Evolutionary conservation across 805 yeast genomes (phyloP).

Genomic region (Wickerhamiella dianesei): DNA sequence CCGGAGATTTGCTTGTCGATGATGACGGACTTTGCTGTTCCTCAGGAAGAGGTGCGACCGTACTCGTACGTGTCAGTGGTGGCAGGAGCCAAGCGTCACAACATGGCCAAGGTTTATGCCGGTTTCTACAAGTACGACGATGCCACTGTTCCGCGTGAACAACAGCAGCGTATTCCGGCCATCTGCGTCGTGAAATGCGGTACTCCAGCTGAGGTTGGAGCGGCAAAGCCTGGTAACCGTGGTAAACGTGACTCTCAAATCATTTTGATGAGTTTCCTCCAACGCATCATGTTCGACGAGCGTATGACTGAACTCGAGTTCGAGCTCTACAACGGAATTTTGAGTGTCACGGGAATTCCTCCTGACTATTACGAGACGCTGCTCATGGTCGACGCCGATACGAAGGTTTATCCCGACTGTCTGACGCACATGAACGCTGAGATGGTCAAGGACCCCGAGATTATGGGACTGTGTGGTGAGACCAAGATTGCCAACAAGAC

Average conservation of each 20-base stretch:
- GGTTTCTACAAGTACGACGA: slow-evolving; percentile 86
- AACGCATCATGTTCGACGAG: slow-evolving; percentile 77
- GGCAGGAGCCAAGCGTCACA: slow-evolving; percentile 85
- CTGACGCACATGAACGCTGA: slow-evolving; percentile 82
- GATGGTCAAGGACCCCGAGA: slow-evolving; percentile 69
- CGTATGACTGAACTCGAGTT: slow-evolving; percentile 86
- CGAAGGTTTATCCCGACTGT: slow-evolving; percentile 75
- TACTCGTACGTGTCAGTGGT: slow-evolving; percentile 92
- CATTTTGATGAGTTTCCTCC: slow-evolving; percentile 79
- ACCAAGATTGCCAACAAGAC: slow-evolving; percentile 77
- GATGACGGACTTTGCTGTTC: slow-evolving; percentile 68
- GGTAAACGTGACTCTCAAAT: slow-evolving; percentile 94
- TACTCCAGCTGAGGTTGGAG: slow-evolving; percentile 53
- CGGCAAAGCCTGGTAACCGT: slow-evolving; percentile 79
- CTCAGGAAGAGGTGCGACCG: slow-evolving; percentile 63
- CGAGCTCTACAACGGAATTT: slow-evolving; percentile 58
- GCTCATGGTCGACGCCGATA: slow-evolving; percentile 92
- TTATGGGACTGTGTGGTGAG: slow-evolving; percentile 93
- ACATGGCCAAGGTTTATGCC: slow-evolving; percentile 92
- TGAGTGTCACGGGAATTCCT: slow-evolving; percentile 76
- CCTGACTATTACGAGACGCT: slow-evolving; percentile 70
- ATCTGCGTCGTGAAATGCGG: slow-evolving; percentile 77
- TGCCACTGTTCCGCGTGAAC: slow-evolving; percentile 56
- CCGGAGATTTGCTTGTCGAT: slow-evolving; percentile 79
- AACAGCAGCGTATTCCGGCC: slow-evolving; percentile 74